These are phyloP conservation scores for Solanum ahanhuiri DNA, from an alignment of 257 asterid genomes.

Conservation along the genomic window DNA sequence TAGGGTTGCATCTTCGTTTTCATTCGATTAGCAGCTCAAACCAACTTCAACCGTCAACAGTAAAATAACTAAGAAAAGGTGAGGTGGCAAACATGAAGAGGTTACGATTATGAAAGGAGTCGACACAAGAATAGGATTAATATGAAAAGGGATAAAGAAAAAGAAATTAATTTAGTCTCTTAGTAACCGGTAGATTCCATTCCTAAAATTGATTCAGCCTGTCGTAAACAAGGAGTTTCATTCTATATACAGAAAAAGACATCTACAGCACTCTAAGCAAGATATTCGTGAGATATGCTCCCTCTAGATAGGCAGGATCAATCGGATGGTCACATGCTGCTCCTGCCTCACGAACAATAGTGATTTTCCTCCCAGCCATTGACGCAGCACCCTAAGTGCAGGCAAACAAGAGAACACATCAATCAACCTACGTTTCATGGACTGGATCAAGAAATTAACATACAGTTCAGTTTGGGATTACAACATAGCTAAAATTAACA, in stretches of 20 bases:
- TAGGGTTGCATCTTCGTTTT: background rate
- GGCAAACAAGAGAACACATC: background rate
- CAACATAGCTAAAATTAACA: background rate
- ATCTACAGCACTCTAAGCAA: slow-evolving; percentile 54
- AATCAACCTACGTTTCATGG: background rate
- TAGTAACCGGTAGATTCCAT: background rate
- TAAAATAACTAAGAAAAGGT: background rate
- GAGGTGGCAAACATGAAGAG: background rate
- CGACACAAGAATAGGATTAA: background rate
- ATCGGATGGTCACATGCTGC: slow-evolving; percentile 87
- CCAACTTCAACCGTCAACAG: background rate
- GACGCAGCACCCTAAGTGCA: slow-evolving; percentile 64
- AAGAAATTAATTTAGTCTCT: background rate
- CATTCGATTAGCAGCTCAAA: background rate
- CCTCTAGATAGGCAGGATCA: slow-evolving; percentile 81
- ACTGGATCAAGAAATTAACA: background rate
- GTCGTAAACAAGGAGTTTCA: background rate
- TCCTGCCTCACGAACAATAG: slow-evolving; percentile 66
- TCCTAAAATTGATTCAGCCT: background rate
- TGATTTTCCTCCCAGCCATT: slow-evolving; percentile 69
- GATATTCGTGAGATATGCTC: slow-evolving; percentile 70
- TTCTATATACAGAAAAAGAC: background rate
- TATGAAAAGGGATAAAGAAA: background rate
- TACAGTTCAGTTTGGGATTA: background rate
- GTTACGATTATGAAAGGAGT: background rate